A percentile compares a stretch with the other conserved stretches of the same genome.
These are phyloP conservation scores for Stromatinia cepivora DNA, from an alignment of 2,329 filamentous ascomycete genomes.

Conservation along the genomic window DNA sequence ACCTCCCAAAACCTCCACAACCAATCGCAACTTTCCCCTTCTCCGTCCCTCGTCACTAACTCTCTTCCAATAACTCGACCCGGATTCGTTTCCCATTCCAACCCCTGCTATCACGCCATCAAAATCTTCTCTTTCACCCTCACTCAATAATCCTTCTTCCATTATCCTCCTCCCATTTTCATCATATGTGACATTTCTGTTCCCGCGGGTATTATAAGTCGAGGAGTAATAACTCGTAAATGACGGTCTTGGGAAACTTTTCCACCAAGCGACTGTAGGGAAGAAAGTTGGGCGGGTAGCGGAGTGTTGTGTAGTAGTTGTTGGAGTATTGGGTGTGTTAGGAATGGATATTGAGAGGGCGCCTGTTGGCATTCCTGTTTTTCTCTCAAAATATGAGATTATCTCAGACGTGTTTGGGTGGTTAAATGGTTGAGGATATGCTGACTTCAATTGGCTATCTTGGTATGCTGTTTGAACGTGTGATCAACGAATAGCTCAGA, in stretches of 20 bases:
- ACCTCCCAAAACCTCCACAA: constrained; percentile 9
- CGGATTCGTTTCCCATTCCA: neutral
- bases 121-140: constrained; percentile 8
- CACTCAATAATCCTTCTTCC: constrained; percentile 20
- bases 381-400: neutral
- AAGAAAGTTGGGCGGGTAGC: constrained; percentile 20
- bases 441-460: neutral
- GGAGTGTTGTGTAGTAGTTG: constrained; percentile 17
- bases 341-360: constrained; percentile 18
- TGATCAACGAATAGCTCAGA: neutral
- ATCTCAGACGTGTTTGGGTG: neutral
- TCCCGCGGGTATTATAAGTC: neutral
- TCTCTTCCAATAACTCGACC: constrained; percentile 5
- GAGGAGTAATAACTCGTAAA: constrained; percentile 13
- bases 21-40: neutral
- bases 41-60: neutral
- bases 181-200: neutral
- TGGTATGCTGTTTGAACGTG: neutral
- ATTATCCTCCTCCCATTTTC: constrained; percentile 5
- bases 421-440: neutral
- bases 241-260: constrained; percentile 1
- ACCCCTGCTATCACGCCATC: neutral
- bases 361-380: constrained; percentile 13
- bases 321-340: neutral
- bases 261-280: constrained; percentile 22